Evolutionary conservation across 768 basidiomycete genomes (phyloP).

Genomic region (Cytidiella melzeri): DNA sequence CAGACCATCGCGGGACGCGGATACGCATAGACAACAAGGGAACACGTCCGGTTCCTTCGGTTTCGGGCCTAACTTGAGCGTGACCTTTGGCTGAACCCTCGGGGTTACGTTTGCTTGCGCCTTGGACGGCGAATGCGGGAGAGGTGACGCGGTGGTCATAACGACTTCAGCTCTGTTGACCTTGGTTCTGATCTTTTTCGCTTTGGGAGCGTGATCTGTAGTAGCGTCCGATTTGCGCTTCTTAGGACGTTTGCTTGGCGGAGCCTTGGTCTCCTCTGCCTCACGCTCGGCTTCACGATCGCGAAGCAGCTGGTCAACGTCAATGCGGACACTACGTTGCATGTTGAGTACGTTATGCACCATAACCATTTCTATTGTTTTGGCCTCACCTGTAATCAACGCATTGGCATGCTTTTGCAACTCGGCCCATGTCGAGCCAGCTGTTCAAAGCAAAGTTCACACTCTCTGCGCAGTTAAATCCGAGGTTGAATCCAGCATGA

Average conservation of each 20-base stretch:
- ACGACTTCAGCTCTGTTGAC: slow-evolving; percentile 20
- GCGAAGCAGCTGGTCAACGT: slow-evolving; percentile 78
- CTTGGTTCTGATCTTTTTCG: slow-evolving; percentile 44
- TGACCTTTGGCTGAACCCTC: slow-evolving; percentile 36
- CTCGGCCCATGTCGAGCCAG: slow-evolving; percentile 85
- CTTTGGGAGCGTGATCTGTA: slow-evolving; percentile 31
- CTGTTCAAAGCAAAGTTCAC: slow-evolving; percentile 95
- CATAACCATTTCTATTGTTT: background rate
- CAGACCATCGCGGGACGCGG: slow-evolving; percentile 45
- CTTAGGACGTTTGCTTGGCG: slow-evolving; percentile 16
- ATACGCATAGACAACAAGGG: slow-evolving; percentile 68
- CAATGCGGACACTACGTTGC: slow-evolving; percentile 74
- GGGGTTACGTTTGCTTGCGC: background rate
- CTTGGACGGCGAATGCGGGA: slow-evolving; percentile 7
- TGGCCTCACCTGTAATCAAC: slow-evolving; percentile 58
- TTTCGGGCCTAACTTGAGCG: slow-evolving; percentile 61
- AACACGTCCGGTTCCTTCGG: slow-evolving; percentile 49
- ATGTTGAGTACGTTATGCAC: background rate
- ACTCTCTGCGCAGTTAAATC: slow-evolving; percentile 94
- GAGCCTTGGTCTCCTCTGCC: slow-evolving; percentile 10
- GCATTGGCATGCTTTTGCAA: slow-evolving; percentile 71
- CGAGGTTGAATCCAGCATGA: slow-evolving; percentile 95
- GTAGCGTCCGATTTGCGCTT: slow-evolving; percentile 40
- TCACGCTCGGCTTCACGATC: slow-evolving; percentile 52
- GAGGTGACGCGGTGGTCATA: slow-evolving; percentile 15